phyloP scores from a whole-genome alignment of 106 monocot genomes.

The Phalaenopsis aphrodite region DNA sequence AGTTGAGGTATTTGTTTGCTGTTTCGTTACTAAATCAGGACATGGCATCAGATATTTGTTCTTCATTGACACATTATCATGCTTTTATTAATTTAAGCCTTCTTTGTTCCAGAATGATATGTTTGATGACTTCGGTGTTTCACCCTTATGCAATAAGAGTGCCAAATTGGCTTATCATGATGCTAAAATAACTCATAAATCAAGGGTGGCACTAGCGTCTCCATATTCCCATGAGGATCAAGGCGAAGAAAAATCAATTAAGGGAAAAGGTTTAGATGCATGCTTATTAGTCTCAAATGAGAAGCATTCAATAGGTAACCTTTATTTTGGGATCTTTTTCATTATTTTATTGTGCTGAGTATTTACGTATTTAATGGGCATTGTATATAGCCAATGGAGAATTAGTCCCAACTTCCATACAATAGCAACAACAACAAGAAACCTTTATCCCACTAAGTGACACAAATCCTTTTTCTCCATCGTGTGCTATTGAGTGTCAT shows the following conservation, averaged over 20 bases:
- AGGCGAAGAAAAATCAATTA: neutral
- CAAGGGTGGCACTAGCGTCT: neutral
- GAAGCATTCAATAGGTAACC: slow-evolving; percentile 1
- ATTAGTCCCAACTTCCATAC: neutral
- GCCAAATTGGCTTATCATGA: neutral
- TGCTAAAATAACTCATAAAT: neutral
- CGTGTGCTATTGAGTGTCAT: no score
- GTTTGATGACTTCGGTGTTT: slow-evolving; percentile 3
- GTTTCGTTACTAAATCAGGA: neutral
- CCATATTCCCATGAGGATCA: neutral
- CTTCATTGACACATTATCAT: neutral
- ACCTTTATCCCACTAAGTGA: no score
- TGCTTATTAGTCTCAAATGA: neutral
- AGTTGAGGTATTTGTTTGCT: neutral
- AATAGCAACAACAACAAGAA: no score
- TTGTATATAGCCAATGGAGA: neutral
- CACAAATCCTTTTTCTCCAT: no score
- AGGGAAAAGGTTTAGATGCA: neutral
- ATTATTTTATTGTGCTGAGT: neutral
- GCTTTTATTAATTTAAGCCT: neutral
- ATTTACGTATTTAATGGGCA: neutral
- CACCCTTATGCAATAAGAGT: neutral
- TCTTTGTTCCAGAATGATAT: neutral
- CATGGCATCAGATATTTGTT: neutral
- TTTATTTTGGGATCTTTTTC: neutral